Percentiles rank a stretch among this genome's conserved stretches.
These are phyloP conservation scores for Phytophthora palmivora DNA, from an alignment of 352 stramenopile genomes.

Conservation along the genomic window DNA sequence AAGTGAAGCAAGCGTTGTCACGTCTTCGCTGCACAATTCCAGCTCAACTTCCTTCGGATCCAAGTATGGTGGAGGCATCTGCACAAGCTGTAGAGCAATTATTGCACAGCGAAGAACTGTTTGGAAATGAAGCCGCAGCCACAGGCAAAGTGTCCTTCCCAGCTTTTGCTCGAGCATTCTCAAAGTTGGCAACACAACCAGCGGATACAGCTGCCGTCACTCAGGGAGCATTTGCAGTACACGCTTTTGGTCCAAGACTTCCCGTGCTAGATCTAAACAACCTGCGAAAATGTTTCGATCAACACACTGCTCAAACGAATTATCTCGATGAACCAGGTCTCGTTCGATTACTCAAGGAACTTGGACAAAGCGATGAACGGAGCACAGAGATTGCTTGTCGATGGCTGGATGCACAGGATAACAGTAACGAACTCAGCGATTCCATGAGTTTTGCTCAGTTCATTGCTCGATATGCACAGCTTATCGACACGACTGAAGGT, in stretches of 20 bases:
- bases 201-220: constrained; percentile 23
- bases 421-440: constrained; percentile 2
- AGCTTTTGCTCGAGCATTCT: constrained; percentile 66
- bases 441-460: constrained; percentile 71
- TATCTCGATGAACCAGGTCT: constrained; percentile 51
- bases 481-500: constrained; percentile 29
- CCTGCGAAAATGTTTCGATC: constrained; percentile 53
- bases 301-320: constrained; percentile 21
- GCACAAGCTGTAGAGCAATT: constrained; percentile 45
- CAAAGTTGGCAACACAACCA: constrained; percentile 55
- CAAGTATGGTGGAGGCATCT: constrained; percentile 17
- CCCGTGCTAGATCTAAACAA: constrained; percentile 48
- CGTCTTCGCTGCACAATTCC: constrained; percentile 40
- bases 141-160: constrained; percentile 55
- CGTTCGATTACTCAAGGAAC: constrained; percentile 35
- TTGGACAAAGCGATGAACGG: constrained; percentile 37
- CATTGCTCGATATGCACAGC: constrained; percentile 62
- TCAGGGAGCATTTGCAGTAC: constrained; percentile 32
- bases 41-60: not conserved
- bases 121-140: constrained; percentile 27
- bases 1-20: constrained; percentile 54
- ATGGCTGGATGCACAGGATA: constrained; percentile 32
- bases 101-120: constrained; percentile 39
- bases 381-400: constrained; percentile 29
- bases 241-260: constrained; percentile 36